Base-by-base conservation (phyloP, 495 filamentous ascomycete species). In the Lichina pygmaea region DNA sequence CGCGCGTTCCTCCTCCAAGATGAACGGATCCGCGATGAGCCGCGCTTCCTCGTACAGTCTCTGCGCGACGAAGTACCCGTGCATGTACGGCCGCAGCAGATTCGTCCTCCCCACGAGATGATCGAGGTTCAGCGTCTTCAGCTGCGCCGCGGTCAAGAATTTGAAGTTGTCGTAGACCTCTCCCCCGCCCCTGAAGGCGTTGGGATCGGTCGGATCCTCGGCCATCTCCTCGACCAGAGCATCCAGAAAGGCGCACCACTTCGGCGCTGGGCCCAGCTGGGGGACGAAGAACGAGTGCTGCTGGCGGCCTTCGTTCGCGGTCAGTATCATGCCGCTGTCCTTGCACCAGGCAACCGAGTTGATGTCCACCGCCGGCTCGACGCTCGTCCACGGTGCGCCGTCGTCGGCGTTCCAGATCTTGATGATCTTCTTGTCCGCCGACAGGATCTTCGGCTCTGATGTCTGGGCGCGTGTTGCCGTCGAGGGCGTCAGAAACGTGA, bases 181-280 rank as follows among this genome's bases (percentile, higher is more conserved):
- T 32, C 60, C 55, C 37, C 55, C 57, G 43, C 52, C 62, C 13
- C 50, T 43, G 24, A 43, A 38, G 9, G 50, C 47, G 15, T 47
- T 53, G 52, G 72, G 81, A 7, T 74, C 71, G 49, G 71, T 73
- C 4, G 78, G 76, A 48, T 76, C 69, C 55, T 91, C 86, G 3
- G 86, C 86, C 82, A 99, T 94, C 56, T 99, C 91, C 59, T 99
- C 91, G 12, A 93, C 91, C 44, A 97, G 67, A 54, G 86, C 92
- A 55, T 99, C 91, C 33, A 99, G 64, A 72, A 95, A 94, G 8
- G 77, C 75, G 55, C 91, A 95, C 91, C 91, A 99, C 52, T 69
- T 78, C 0, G 91, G 91, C 0, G 89, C 84, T 9, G 89, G 81
- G 6, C 85, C 85, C 33, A 94, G 71, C 51, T 86, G 84, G 0